phyloP scores from a whole-genome alignment of 2,329 filamentous ascomycete genomes.

The Cladosporium velox region DNA sequence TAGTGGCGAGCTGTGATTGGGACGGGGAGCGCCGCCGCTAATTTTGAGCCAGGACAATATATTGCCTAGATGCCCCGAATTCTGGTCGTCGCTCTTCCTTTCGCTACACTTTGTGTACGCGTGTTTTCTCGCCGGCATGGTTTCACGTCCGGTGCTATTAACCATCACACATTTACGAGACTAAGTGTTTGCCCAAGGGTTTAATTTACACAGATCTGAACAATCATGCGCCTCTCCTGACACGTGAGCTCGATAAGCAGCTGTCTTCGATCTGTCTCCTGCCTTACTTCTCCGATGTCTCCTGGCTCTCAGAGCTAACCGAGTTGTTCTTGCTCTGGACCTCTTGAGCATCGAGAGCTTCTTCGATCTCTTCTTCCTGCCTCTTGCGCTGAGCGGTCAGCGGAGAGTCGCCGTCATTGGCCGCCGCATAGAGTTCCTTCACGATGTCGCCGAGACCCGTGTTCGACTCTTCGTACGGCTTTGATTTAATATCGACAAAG shows the following conservation, averaged over 20 bases:
- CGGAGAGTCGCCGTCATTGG: neutral
- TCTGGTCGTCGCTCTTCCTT: neutral
- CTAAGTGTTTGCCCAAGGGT: neutral
- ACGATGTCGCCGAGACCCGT: neutral
- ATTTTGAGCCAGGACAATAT: neutral
- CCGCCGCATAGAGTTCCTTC: neutral
- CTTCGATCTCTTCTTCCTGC: neutral
- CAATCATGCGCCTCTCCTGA: neutral
- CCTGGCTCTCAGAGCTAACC: neutral
- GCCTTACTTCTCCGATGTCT: neutral
- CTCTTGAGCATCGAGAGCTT: neutral
- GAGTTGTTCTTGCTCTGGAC: neutral
- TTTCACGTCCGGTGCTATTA: neutral
- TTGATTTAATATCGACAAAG: neutral
- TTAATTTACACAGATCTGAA: neutral
- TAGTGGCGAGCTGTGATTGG: neutral
- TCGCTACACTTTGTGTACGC: neutral
- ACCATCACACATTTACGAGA: neutral
- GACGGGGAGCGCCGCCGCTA: neutral
- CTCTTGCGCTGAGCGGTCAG: neutral
- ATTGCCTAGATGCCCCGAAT: neutral
- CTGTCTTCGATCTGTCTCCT: neutral
- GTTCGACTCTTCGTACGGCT: neutral
- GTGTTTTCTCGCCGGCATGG: neutral
- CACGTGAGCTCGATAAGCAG: neutral